Percentiles rank a stretch among this genome's conserved stretches.
Conservation (phyloP, 176 grass and related monocot genomes). For the Ensete ventricosum region DNA sequence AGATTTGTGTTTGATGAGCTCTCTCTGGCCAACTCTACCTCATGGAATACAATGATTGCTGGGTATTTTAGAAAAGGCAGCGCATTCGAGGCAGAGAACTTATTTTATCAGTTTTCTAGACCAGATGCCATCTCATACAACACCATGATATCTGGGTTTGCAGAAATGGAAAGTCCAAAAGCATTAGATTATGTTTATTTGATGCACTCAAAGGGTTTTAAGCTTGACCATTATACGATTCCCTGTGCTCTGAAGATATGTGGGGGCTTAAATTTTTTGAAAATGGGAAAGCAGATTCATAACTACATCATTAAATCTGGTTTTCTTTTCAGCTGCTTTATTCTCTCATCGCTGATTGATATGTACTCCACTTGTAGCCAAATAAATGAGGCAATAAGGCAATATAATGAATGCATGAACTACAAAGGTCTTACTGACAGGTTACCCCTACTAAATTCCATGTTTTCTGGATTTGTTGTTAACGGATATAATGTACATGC, state of each 20-base stretch:
- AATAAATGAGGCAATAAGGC: slow-evolving; percentile 16
- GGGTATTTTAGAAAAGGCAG: slow-evolving; percentile 25
- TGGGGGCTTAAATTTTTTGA: slow-evolving; percentile 1
- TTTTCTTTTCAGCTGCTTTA: slow-evolving; percentile 13
- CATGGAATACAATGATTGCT: slow-evolving; percentile 34
- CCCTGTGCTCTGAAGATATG: slow-evolving; percentile 29
- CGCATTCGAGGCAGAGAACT: slow-evolving; percentile 17
- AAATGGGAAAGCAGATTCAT: slow-evolving; percentile 33
- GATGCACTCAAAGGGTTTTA: slow-evolving; percentile 32
- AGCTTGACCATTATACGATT: slow-evolving; percentile 28
- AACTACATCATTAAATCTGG: slow-evolving; percentile 24
- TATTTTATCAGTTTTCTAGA: slow-evolving; percentile 17
- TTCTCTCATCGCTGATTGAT: slow-evolving; percentile 29
- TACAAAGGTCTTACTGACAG: slow-evolving; percentile 5
- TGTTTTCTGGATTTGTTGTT: slow-evolving; percentile 30
- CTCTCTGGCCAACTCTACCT: slow-evolving; percentile 2
- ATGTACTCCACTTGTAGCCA: slow-evolving; percentile 33
- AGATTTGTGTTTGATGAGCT: slow-evolving; percentile 21
- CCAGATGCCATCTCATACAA: slow-evolving; percentile 34
- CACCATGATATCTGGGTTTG: slow-evolving; percentile 28
- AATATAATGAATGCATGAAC: slow-evolving; percentile 14
- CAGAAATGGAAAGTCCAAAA: slow-evolving; percentile 21
- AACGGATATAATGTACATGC: slow-evolving; percentile 12
- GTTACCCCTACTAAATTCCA: slow-evolving; percentile 25
- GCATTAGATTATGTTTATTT: slow-evolving; percentile 21